A percentile compares a stretch with the other conserved stretches of the same genome.
phyloP scores from a whole-genome alignment of 2,329 filamentous ascomycete species.

The Orbilia quercus region DNA sequence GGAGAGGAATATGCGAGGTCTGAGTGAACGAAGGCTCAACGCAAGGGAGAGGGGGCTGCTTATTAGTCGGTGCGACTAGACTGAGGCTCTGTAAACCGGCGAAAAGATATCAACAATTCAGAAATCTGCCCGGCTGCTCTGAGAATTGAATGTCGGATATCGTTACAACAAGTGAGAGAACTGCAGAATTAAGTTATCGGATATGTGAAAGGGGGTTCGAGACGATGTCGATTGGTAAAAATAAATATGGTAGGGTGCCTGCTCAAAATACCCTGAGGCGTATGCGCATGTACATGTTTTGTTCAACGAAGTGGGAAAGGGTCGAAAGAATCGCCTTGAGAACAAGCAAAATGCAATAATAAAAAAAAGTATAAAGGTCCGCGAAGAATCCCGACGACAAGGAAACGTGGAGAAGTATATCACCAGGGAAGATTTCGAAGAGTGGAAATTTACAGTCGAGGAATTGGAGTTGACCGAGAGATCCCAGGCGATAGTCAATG shows the following conservation, averaged over 20 bases:
- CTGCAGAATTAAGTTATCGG: conserved; percentile 19
- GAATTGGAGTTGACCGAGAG: conserved; percentile 51
- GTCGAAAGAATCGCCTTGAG: conserved; percentile 27
- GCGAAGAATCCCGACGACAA: conserved; percentile 9
- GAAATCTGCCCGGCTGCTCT: conserved; percentile 15
- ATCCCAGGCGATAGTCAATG: conserved; percentile 42
- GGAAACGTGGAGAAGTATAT: conserved; percentile 52
- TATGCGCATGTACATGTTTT: conserved; percentile 45
- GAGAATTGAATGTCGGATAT: conserved; percentile 33
- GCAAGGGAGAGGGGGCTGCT: conserved; percentile 43
- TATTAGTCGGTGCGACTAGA: conserved; percentile 32
- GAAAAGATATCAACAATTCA: conserved; percentile 48
- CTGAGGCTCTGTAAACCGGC: conserved; percentile 45
- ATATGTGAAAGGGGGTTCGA: conserved; percentile 29
- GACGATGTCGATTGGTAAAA: conserved; percentile 28
- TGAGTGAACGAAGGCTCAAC: conserved; percentile 21
- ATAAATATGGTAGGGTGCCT: conserved; percentile 24
- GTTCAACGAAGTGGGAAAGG: conserved; percentile 21
- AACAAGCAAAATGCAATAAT: conserved; percentile 30
- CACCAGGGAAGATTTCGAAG: conserved; percentile 36
- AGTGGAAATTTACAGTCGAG: conserved; percentile 41
- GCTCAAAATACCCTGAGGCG: conserved; percentile 43
- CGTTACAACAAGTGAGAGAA: conserved; percentile 18
- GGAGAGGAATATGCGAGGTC: conserved; percentile 46
- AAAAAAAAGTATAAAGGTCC: conserved; percentile 1